Conservation (phyloP, 2,329 filamentous ascomycete species). For the Torrubiella hemipterigena region DNA sequence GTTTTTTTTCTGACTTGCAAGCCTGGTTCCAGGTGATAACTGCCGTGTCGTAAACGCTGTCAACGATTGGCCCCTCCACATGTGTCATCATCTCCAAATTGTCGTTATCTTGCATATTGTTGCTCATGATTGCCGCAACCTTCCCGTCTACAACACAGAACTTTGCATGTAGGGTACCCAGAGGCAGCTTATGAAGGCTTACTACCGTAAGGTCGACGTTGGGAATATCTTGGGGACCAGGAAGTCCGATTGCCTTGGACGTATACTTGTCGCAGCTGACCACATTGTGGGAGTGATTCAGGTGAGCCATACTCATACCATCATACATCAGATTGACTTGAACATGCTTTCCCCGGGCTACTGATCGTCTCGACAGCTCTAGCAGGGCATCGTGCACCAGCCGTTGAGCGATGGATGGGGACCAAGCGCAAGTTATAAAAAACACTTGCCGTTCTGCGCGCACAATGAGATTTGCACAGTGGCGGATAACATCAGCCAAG, state of each 20-base stretch:
- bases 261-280: conserved; percentile 48
- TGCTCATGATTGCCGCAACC: conserved; percentile 61
- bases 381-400: conserved; percentile 56
- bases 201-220: conserved; percentile 61
- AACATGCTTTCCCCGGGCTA: conserved; percentile 40
- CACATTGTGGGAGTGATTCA: conserved; percentile 51
- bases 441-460: conserved; percentile 62
- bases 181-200: conserved; percentile 56
- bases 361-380: conserved; percentile 56
- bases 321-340: conserved; percentile 69
- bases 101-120: conserved; percentile 69
- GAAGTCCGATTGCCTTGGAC: conserved; percentile 45
- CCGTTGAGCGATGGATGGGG: conserved; percentile 52
- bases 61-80: conserved; percentile 64
- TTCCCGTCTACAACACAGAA: conserved; percentile 66
- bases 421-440: conserved; percentile 67
- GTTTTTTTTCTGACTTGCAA: conserved; percentile 35
- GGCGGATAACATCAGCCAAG: conserved; percentile 52
- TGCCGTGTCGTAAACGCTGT: conserved; percentile 63
- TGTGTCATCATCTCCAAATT: conserved; percentile 75
- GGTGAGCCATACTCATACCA: conserved; percentile 51
- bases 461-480: conserved; percentile 67
- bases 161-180: conserved; percentile 70
- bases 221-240: conserved; percentile 52
- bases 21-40: conserved; percentile 57